Conservation (phyloP, 106 monocot species). For the Acorus calamus region DNA sequence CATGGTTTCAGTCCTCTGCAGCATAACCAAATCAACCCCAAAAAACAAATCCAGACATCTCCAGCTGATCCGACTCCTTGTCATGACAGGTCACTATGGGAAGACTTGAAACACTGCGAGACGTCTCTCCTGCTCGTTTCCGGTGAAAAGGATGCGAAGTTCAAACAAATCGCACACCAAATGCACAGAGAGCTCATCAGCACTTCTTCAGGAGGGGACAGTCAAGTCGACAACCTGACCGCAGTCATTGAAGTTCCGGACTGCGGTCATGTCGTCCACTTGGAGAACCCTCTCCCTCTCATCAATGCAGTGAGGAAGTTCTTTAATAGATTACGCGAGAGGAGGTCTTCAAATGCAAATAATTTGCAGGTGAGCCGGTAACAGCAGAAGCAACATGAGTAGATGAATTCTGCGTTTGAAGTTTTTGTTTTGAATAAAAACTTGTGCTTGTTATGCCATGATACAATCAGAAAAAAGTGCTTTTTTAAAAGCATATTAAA, state of each 20-base stretch:
- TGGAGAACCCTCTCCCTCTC: constrained; percentile 80
- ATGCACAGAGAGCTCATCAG: constrained; percentile 39
- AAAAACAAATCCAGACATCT: too few species aligned
- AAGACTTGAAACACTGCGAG: constrained; percentile 46
- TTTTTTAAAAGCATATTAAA: too few species aligned
- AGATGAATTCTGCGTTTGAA: too few species aligned
- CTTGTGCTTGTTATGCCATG: too few species aligned
- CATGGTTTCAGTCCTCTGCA: too few species aligned
- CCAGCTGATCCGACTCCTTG: not conserved
- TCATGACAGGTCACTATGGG: constrained; percentile 70
- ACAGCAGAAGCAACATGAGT: too few species aligned
- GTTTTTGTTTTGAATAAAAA: too few species aligned
- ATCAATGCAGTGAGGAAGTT: constrained; percentile 71
- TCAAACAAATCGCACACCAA: constrained; percentile 47
- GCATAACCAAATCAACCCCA: too few species aligned
- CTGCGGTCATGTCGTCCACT: constrained; percentile 78
- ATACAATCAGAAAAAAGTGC: too few species aligned
- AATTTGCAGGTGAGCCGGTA: too few species aligned
- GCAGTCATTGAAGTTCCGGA: constrained; percentile 42
- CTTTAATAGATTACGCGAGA: constrained; percentile 14
- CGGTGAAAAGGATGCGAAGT: constrained; percentile 73
- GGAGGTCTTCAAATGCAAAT: too few species aligned
- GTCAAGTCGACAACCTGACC: constrained; percentile 16
- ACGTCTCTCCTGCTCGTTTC: constrained; percentile 55
- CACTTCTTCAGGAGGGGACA: not conserved